Conservation (phyloP, 2,329 filamentous ascomycete genomes). For the Domatiomyces globalis region DNA sequence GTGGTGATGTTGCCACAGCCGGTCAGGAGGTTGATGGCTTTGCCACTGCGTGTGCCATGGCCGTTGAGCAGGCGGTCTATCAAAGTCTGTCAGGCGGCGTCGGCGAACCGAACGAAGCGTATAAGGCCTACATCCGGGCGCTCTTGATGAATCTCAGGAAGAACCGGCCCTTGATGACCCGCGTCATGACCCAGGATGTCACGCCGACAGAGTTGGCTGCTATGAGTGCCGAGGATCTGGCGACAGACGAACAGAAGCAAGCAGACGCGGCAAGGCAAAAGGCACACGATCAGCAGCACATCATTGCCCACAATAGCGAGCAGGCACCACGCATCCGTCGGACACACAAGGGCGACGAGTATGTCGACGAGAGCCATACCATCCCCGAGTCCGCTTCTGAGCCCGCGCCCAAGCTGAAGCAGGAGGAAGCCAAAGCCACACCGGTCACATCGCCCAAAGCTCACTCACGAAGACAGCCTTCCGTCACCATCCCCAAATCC, state of each 20-base stretch:
- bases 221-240: constrained; percentile 84
- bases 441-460: constrained; percentile 10
- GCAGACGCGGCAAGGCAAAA: constrained; percentile 42
- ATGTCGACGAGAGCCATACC: constrained; percentile 59
- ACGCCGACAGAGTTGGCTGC: constrained; percentile 63
- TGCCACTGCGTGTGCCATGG: constrained; percentile 56
- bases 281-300: constrained; percentile 50
- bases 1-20: constrained; percentile 47
- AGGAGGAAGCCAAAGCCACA: constrained; percentile 25
- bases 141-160: constrained; percentile 79
- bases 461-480: constrained; percentile 5
- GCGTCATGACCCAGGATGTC: constrained; percentile 58
- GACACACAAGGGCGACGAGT: constrained; percentile 89
- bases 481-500: constrained; percentile 28
- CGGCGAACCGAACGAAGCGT: constrained; percentile 41
- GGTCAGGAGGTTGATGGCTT: constrained; percentile 50
- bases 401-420: constrained; percentile 11
- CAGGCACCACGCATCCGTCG: constrained; percentile 65
- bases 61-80: constrained; percentile 60
- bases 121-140: constrained; percentile 54
- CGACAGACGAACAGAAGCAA: constrained; percentile 71
- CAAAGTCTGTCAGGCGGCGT: constrained; percentile 36
- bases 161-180: constrained; percentile 63
- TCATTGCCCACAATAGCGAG: constrained; percentile 57
- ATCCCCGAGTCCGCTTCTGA: constrained; percentile 30